Conservation (phyloP, 169 alveolate genomes). For the Plasmodium vivax region DNA sequence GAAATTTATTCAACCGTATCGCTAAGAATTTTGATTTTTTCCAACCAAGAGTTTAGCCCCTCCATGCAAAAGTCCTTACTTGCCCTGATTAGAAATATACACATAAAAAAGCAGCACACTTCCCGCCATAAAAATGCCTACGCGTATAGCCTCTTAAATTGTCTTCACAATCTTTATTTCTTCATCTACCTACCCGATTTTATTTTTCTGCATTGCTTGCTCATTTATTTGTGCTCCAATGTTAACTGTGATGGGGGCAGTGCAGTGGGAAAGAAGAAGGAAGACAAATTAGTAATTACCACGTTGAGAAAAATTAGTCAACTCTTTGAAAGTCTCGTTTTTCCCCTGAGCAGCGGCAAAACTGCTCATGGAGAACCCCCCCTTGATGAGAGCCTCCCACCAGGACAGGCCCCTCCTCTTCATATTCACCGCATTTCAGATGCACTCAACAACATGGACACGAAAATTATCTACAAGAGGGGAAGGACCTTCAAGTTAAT, state of each 20-base stretch:
- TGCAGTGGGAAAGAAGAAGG: background rate
- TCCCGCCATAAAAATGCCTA: background rate
- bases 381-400: background rate
- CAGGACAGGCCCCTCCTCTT: background rate
- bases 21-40: conserved; percentile 28
- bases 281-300: background rate
- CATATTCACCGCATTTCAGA: background rate
- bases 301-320: background rate
- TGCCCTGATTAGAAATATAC: background rate
- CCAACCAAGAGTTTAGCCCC: background rate
- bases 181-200: conserved; percentile 45
- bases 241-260: background rate
- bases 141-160: background rate
- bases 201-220: conserved; percentile 29
- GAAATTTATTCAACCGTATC: conserved; percentile 28
- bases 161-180: conserved; percentile 13
- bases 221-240: conserved; percentile 28
- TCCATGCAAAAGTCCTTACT: background rate
- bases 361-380: background rate
- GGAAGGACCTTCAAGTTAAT: background rate
- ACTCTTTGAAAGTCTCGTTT: background rate
- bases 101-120: background rate
- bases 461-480: conserved; percentile 14
- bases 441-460: background rate
- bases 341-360: background rate